Evolutionary conservation across 202 grass and related monocot species (phyloP), one percentile per base, ranked within the genome.

Genomic region (Alloteropsis angusta): DNA sequence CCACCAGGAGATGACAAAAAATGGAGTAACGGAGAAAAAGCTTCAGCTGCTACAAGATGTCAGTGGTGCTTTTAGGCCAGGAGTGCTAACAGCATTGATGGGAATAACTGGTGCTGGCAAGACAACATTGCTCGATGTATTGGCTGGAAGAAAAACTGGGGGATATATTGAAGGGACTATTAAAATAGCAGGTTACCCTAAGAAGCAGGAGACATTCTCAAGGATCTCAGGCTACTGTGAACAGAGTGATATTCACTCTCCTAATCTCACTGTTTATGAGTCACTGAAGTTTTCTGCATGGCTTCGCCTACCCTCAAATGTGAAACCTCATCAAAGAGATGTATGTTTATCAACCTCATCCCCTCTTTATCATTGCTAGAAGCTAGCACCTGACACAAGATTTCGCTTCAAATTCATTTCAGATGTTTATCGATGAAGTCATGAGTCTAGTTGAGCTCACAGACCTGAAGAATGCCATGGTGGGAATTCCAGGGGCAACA

Each of bases 171-270:
- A 97, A 83, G 87, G 90, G 28, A 71, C 58, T n/a, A 62, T 97
- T 69, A 93, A 32, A 28, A 88, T 97, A 88, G 82, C 74, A 41
- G 90, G 90, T 39, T 90, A 90, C 77, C 93, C 87, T 80, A 97
- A 90, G 85, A 93, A 86, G 64, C 87, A 93, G 58, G 87, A 93
- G 65, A 93, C 85, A 5, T 97, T 97, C 80, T 83, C 90, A 79
- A 90, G 90, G 80, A 77, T 97, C 68, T 93, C 93, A 37, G 93
- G 87, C 62, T 97, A 97, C 57, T 97, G 93, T 49, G 93, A 97
- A 56, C 93, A 97, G 75, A 90, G 45, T 68, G 93, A 93, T 49
- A 93, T 82, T 67, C 93, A 97, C 64, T 93, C 90, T 5, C 90
- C 93, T 71, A 88, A 88, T 42, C 84, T 97, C 39, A 93, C 93